A percentile compares a stretch with the other conserved stretches of the same genome.
Conservation (phyloP, 495 filamentous ascomycete genomes). For the Daldinia childiae region DNA sequence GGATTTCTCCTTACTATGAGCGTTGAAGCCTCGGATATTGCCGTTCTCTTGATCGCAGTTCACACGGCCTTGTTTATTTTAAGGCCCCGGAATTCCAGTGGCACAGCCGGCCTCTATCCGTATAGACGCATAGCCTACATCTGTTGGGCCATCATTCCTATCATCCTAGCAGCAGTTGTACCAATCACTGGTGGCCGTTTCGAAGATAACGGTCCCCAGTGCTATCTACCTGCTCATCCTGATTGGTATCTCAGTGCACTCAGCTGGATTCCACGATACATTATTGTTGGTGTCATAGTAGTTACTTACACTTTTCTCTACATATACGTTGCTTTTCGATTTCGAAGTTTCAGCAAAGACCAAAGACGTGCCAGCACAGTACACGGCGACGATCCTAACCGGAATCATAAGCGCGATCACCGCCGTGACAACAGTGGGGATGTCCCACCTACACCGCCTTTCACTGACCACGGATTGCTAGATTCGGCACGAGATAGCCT, state of each 20-base stretch:
- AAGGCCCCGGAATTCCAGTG: conserved; percentile 54
- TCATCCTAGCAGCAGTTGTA: conserved; percentile 67
- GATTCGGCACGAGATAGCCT: conserved; percentile 45
- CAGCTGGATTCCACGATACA: conserved; percentile 76
- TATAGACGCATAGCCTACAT: conserved; percentile 66
- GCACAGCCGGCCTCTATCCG: conserved; percentile 66
- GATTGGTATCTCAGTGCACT: conserved; percentile 72
- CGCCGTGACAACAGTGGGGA: conserved; percentile 20
- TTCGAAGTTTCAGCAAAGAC: conserved; percentile 39
- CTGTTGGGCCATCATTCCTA: conserved; percentile 65
- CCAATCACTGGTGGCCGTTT: conserved; percentile 65
- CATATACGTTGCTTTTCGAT: conserved; percentile 63
- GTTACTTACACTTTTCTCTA: conserved; percentile 73
- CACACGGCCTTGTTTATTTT: conserved; percentile 77
- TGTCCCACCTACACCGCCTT: conserved; percentile 50
- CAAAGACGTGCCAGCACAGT: conserved; percentile 44
- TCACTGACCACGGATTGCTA: conserved; percentile 55
- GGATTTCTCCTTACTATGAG: conserved; percentile 72
- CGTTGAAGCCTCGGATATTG: conserved; percentile 73
- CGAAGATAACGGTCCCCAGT: conserved; percentile 71
- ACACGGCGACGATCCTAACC: conserved; percentile 13
- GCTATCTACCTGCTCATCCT: conserved; percentile 70
- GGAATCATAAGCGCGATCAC: conserved; percentile 15
- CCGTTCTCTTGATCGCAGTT: conserved; percentile 74
- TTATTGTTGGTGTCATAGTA: conserved; percentile 69